Evolutionary conservation across 257 asterid genomes (phyloP), one percentile per base, ranked within the genome.

Genomic region (Cordia subcordata): DNA sequence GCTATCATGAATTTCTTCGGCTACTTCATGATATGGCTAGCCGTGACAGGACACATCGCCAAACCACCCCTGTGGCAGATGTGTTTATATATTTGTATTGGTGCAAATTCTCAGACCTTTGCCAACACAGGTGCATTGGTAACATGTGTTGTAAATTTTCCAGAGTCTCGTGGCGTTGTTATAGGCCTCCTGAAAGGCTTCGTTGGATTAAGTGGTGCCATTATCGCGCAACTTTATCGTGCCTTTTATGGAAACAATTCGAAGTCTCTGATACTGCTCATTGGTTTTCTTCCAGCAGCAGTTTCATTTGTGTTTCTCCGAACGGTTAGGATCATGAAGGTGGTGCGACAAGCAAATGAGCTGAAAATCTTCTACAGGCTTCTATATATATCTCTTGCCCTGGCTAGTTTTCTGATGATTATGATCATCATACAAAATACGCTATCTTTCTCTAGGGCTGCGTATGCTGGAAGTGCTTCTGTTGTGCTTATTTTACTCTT

Each of bases 21-120:
- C 2, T 85, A 85, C 64, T 79, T 85, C 75, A 69, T 85, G 90
- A 77, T 85, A 11, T 85, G 94, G 94, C 73, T 85, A 1, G 76
- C 85, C 0, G 87, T 82, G 9, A 75, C 85, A 0, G 64, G 69
- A 3, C 66, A 45, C 0, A 75, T 64, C 16, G 47, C 81, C 1
- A 75, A 57, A 13, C 90, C 94, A 0, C 61, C 37, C 0, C 52
- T 85, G 5, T 85, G 94, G 94, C 85, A 80, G 72, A 77, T 85
- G 82, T 82, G 94, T 69, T 32, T 82, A 11, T 85, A 73, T 38
- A 82, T 85, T 4, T 85, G 83, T 35, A 40, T 82, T 0, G 94
- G 90, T n/a, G 85, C 94, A 0, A 85, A 72, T 66, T 85, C 94
- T 0, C 94, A 85, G 58, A 61, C 87, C 0, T 82, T 82, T 61